Evolutionary conservation across 169 alveolate species (phyloP), one percentile per base, ranked within the genome.

Genomic region (Besnoitia besnoiti): DNA sequence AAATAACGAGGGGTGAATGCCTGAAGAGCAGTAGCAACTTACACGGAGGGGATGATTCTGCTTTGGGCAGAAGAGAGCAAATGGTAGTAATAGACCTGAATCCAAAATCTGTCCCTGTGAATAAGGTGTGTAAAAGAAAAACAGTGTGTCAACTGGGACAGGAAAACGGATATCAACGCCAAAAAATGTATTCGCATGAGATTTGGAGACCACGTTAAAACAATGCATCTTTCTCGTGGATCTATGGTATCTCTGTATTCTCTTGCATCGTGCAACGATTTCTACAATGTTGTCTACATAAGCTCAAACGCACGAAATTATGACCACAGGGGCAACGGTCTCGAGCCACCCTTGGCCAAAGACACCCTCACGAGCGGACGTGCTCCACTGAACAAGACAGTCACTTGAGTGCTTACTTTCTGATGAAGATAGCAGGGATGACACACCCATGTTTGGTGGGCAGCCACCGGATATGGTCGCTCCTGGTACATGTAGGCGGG

Each of bases 361-460:
- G 67, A 51, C 67, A 14, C 14, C 67, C 14, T 51, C n/a, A 24
- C 14, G 67, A 24, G 67, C 14, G 67, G 67, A 24, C n/a, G n/a
- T n/a, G n/a, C n/a, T n/a, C n/a, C n/a, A n/a, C n/a, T n/a, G n/a
- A n/a, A n/a, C n/a, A 51, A 51, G 67, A 51, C 67, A 51, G 80
- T 14, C 40, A 12, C 19, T 30, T 12, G 24, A n/a, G 80, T 12
- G 44, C 80, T 24, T 33, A 67, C 80, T 30, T 67, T 30, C 39
- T 14, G 39, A 67, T 10, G 24, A 12, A 67, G 19, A 67, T 10
- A n/a, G 80, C 80, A 33, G 80, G 80, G 40, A 67, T 67, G 39
- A 67, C 80, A 21, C 37, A 67, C 10, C 80, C 80, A n/a, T n/a
- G 42, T 67, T n/a, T 33, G 37, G 80, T 67, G 33, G 80, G 80